Evolutionary conservation across 2,329 filamentous ascomycete species (phyloP).

Genomic region (Aspergillus amoenus): DNA sequence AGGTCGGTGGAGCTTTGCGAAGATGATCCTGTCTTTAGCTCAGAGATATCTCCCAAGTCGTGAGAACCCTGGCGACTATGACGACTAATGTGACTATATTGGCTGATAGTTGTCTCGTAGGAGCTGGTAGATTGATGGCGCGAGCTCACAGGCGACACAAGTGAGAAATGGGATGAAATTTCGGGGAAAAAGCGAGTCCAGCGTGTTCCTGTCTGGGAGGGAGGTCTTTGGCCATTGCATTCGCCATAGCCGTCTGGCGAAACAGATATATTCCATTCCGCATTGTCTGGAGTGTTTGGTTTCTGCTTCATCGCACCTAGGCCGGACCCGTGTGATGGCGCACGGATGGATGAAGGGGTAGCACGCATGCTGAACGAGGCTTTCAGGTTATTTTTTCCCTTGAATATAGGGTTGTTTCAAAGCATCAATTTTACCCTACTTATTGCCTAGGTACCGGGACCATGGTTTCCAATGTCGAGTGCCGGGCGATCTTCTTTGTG

Average conservation of each 20-base stretch:
- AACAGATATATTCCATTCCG: conserved; percentile 17
- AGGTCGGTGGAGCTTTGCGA: conserved; percentile 12
- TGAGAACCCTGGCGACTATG: neutral
- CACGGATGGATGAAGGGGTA: neutral
- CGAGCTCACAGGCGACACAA: conserved; percentile 25
- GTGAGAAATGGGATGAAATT: conserved; percentile 25
- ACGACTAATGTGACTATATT: neutral
- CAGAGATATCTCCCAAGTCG: conserved; percentile 3
- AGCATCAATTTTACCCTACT: neutral
- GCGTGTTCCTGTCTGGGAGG: conserved; percentile 19
- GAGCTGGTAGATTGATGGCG: neutral
- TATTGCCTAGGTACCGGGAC: neutral
- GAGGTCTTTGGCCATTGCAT: neutral
- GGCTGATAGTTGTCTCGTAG: neutral
- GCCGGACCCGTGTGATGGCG: neutral
- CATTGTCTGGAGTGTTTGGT: neutral
- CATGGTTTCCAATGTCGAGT: neutral
- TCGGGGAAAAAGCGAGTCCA: conserved; percentile 33
- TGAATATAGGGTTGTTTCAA: neutral
- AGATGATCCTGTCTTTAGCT: conserved; percentile 4
- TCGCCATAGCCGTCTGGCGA: conserved; percentile 19
- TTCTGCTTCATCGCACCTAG: neutral
- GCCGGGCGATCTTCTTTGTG: neutral
- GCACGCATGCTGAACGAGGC: neutral
- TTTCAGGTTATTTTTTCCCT: neutral